Evolutionary conservation across 345 rosid genomes (phyloP).

Genomic region (Linum trigynum): DNA sequence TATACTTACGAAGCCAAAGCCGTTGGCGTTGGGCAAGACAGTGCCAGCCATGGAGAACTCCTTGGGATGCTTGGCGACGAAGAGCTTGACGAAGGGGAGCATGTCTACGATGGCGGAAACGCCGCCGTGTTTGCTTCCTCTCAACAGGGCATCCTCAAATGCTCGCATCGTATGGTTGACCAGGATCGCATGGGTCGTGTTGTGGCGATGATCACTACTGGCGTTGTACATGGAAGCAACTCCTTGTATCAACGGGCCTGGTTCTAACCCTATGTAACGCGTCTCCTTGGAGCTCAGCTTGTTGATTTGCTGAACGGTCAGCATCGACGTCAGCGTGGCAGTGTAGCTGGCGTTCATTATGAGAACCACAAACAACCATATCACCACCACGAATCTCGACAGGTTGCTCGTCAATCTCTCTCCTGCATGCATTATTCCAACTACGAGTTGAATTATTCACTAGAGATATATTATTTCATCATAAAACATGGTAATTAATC

Average conservation of each 20-base stretch:
- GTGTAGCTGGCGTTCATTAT: constrained; percentile 34
- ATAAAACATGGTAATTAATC: no score
- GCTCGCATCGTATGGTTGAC: not conserved
- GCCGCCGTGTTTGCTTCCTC: constrained; percentile 16
- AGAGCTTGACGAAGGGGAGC: constrained; percentile 19
- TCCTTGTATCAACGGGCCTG: not conserved
- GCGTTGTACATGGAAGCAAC: not conserved
- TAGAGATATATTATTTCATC: no score
- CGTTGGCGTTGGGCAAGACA: constrained; percentile 12
- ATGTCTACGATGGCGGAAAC: constrained; percentile 28
- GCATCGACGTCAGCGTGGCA: constrained; percentile 32
- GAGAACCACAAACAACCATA: constrained; percentile 30
- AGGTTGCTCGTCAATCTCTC: constrained; percentile 31
- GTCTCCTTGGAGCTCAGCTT: constrained; percentile 8
- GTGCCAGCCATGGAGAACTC: constrained; percentile 7
- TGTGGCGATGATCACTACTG: not conserved
- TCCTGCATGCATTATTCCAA: not conserved
- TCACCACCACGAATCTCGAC: constrained; percentile 25
- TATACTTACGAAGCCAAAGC: not conserved
- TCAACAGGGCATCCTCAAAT: constrained; percentile 15
- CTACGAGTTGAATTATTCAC: no score
- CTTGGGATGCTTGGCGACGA: constrained; percentile 13
- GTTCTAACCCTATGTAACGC: constrained; percentile 14
- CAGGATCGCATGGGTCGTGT: not conserved
- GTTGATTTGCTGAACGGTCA: constrained; percentile 25